phyloP scores from a whole-genome alignment of 1,284 basidiomycete species.

The Golubevia pallescens region DNA sequence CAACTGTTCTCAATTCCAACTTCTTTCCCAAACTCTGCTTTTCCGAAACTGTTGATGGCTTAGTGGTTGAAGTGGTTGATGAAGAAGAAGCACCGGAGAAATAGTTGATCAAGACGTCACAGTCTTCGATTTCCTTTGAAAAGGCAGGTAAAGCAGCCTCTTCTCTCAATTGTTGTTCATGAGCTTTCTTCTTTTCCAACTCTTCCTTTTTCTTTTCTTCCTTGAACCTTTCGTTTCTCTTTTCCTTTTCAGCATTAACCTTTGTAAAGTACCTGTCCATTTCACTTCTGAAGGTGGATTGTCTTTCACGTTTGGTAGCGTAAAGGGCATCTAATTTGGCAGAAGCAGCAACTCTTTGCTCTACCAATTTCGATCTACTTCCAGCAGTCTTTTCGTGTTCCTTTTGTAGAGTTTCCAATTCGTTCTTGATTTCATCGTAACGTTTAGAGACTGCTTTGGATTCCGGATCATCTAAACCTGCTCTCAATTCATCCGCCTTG shows the following conservation, averaged over 20 bases:
- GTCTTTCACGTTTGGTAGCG: conserved; percentile 76
- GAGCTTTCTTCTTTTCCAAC: conserved; percentile 79
- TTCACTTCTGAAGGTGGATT: conserved; percentile 47
- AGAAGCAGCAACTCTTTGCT: conserved; percentile 56
- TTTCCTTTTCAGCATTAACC: conserved; percentile 56
- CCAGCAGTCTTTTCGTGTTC: conserved; percentile 85
- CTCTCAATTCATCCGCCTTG: conserved; percentile 78
- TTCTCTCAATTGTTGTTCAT: conserved; percentile 81
- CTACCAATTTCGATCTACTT: conserved; percentile 80
- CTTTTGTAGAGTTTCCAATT: conserved; percentile 85
- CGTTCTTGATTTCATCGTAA: conserved; percentile 81
- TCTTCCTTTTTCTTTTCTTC: conserved; percentile 84
- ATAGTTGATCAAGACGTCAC: conserved; percentile 88
- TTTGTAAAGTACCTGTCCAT: conserved; percentile 54
- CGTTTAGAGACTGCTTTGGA: conserved; percentile 80
- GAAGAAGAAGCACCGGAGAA: conserved; percentile 68
- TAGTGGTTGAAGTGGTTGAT: conserved; percentile 66
- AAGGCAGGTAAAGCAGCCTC: conserved; percentile 90
- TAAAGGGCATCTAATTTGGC: conserved; percentile 72
- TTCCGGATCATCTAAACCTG: conserved; percentile 89
- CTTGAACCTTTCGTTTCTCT: conserved; percentile 76
- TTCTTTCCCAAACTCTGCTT: conserved; percentile 69
- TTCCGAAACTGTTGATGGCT: conserved; percentile 56
- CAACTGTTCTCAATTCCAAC: conserved; percentile 84
- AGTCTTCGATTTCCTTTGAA: conserved; percentile 94